Evolutionary conservation across 1,284 basidiomycete species (phyloP).

Genomic region (Sphagnurus paluster): DNA sequence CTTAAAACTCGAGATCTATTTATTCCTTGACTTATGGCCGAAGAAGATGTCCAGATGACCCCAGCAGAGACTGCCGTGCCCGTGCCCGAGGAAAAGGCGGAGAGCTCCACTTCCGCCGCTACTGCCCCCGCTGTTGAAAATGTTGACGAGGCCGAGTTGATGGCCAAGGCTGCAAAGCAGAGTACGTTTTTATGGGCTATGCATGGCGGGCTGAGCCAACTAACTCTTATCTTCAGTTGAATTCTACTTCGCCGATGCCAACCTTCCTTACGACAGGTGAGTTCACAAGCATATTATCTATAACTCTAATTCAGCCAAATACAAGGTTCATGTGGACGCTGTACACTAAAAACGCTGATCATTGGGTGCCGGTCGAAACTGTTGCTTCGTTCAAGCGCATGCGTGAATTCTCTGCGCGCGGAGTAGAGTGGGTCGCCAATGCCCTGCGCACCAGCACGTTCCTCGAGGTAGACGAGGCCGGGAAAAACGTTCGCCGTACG

Average conservation of each 20-base stretch:
- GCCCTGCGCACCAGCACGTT: conserved; percentile 65
- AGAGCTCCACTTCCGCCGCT: neutral
- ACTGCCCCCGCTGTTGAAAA: conserved; percentile 9
- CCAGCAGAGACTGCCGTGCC: conserved; percentile 5
- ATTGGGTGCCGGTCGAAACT: conserved; percentile 90
- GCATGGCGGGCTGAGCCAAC: neutral
- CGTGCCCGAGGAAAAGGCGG: conserved; percentile 11
- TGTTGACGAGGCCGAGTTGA: conserved; percentile 34
- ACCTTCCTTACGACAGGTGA: conserved; percentile 93
- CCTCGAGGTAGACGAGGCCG: conserved; percentile 78
- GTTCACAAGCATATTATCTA: conserved; percentile 17
- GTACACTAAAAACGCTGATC: conserved; percentile 74
- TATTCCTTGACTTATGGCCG: conserved; percentile 14
- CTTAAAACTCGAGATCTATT: conserved; percentile 10
- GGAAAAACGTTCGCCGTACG: conserved; percentile 71
- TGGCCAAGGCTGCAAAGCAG: conserved; percentile 46
- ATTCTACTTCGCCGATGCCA: conserved; percentile 97
- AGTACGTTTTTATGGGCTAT: conserved; percentile 31
- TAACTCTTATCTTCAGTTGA: conserved; percentile 71
- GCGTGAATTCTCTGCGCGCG: conserved; percentile 67
- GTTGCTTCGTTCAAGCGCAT: conserved; percentile 97
- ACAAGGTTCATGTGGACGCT: conserved; percentile 93
- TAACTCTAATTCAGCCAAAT: neutral
- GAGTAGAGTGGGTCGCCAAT: conserved; percentile 64
- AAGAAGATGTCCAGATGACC: conserved; percentile 17